These are phyloP conservation scores for Peronospora destructor DNA, from an alignment of 352 stramenopile genomes.

Conservation along the genomic window DNA sequence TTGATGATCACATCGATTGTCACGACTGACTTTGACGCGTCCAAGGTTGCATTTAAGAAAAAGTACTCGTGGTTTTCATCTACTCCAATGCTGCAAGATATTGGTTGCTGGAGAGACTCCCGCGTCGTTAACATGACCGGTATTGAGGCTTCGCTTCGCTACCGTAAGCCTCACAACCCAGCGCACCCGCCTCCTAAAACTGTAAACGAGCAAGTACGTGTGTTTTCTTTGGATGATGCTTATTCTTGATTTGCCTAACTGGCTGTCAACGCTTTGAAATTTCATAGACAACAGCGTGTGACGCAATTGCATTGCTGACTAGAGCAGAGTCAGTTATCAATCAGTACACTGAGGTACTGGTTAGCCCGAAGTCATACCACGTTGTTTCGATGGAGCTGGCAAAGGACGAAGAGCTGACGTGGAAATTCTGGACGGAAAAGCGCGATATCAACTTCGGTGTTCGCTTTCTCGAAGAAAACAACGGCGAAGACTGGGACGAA, in stretches of 20 bases:
- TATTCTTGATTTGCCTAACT: not conserved
- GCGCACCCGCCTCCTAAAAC: slow-evolving; percentile 22
- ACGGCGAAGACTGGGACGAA: slow-evolving; percentile 30
- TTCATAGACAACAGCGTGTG: slow-evolving; percentile 16
- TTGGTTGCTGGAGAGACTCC: slow-evolving; percentile 47
- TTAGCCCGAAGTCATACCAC: slow-evolving; percentile 40
- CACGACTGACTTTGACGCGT: slow-evolving; percentile 43
- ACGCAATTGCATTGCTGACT: slow-evolving; percentile 33
- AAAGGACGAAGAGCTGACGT: slow-evolving; percentile 36
- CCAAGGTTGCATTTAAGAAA: slow-evolving; percentile 33
- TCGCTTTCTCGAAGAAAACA: slow-evolving; percentile 35
- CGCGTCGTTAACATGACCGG: slow-evolving; percentile 47
- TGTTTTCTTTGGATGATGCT: not conserved
- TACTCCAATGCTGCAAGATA: slow-evolving; percentile 32
- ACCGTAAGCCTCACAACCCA: slow-evolving; percentile 44
- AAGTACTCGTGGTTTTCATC: slow-evolving; percentile 50
- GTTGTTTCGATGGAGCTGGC: slow-evolving; percentile 43
- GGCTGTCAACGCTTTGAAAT: not conserved
- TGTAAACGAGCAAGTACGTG: slow-evolving; percentile 15
- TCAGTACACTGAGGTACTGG: slow-evolving; percentile 25
- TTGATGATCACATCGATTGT: slow-evolving; percentile 52
- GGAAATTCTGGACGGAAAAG: slow-evolving; percentile 45
- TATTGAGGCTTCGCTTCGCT: slow-evolving; percentile 34
- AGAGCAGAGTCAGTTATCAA: slow-evolving; percentile 16
- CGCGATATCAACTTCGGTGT: slow-evolving; percentile 53